Percentiles rank a stretch among this genome's conserved stretches.
phyloP scores from a whole-genome alignment of 2,329 filamentous ascomycete species.

The Corinectria fuckeliana region DNA sequence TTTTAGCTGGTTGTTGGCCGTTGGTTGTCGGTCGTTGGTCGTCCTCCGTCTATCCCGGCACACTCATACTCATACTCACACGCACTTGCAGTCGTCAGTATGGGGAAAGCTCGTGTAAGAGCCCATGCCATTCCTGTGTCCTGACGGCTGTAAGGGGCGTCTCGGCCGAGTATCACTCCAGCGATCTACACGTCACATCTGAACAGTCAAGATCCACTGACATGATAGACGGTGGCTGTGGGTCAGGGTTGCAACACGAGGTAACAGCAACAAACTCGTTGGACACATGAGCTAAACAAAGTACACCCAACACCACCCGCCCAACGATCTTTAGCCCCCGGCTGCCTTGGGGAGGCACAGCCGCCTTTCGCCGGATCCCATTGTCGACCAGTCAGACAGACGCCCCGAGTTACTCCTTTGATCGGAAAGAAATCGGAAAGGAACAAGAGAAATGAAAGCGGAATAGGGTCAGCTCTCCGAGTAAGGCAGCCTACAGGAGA shows the following conservation, averaged over 20 bases:
- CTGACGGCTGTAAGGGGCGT: neutral
- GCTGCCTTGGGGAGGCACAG: slow-evolving; percentile 14
- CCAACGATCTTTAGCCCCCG: slow-evolving; percentile 29
- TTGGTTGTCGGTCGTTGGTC: neutral
- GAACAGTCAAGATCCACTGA: slow-evolving; percentile 6
- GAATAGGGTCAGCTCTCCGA: neutral
- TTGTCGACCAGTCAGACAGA: slow-evolving; percentile 16
- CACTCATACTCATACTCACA: too few species aligned
- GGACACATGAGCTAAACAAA: slow-evolving; percentile 27
- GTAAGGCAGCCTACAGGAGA: neutral
- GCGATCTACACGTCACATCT: slow-evolving; percentile 13
- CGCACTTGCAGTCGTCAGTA: neutral
- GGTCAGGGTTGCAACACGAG: slow-evolving; percentile 19
- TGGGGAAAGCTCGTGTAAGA: neutral
- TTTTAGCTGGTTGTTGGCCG: neutral
- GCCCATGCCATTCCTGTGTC: neutral
- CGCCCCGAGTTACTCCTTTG: slow-evolving; percentile 11
- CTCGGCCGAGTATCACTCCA: slow-evolving; percentile 8
- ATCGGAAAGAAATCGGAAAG: neutral
- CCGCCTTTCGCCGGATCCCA: slow-evolving; percentile 15
- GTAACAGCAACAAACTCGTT: slow-evolving; percentile 22
- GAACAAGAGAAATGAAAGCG: neutral
- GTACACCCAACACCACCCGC: slow-evolving; percentile 29
- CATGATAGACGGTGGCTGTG: slow-evolving; percentile 3
- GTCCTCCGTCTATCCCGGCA: neutral